Percentiles rank a stretch among this genome's conserved stretches.
Evolutionary conservation across 2,329 filamentous ascomycete species (phyloP).

Genomic region (Aspergillus ibericus): DNA sequence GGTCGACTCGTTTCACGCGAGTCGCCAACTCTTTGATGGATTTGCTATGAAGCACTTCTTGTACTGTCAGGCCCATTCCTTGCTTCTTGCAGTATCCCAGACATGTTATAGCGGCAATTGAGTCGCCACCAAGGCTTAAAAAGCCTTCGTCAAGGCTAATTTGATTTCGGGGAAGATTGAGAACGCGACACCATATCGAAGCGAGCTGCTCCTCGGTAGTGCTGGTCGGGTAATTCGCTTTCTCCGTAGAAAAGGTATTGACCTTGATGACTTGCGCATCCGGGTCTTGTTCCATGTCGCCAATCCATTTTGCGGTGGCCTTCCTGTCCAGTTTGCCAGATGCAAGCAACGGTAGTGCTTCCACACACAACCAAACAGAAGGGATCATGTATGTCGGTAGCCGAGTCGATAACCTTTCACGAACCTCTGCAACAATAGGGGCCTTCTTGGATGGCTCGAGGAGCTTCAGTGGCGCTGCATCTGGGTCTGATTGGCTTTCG

Average conservation of each 20-base stretch:
- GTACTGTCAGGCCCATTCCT: conserved; percentile 48
- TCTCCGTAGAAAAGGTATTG: background rate
- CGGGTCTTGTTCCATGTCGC: conserved; percentile 27
- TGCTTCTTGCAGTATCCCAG: conserved; percentile 49
- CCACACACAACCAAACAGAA: conserved; percentile 47
- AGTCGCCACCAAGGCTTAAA: conserved; percentile 50
- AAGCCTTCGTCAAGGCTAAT: conserved; percentile 43
- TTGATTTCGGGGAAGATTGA: conserved; percentile 37
- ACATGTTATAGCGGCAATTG: conserved; percentile 53
- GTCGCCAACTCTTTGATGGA: conserved; percentile 43
- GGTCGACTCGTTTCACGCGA: conserved; percentile 31
- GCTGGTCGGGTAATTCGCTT: conserved; percentile 19
- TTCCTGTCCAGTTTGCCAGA: conserved; percentile 51
- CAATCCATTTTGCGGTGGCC: conserved; percentile 36
- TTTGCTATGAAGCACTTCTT: conserved; percentile 50
- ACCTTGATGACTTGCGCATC: conserved; percentile 16
- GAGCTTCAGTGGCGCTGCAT: conserved; percentile 27
- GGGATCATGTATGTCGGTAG: conserved; percentile 53
- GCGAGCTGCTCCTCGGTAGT: conserved; percentile 32
- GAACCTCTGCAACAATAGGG: conserved; percentile 25
- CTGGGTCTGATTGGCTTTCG: conserved; percentile 17
- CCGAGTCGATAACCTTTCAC: conserved; percentile 27
- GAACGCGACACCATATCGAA: conserved; percentile 39
- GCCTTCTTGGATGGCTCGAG: conserved; percentile 23
- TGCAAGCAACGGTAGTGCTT: conserved; percentile 43